phyloP scores from a whole-genome alignment of 148 eudicot species.

The Chenopodium suecicum region DNA sequence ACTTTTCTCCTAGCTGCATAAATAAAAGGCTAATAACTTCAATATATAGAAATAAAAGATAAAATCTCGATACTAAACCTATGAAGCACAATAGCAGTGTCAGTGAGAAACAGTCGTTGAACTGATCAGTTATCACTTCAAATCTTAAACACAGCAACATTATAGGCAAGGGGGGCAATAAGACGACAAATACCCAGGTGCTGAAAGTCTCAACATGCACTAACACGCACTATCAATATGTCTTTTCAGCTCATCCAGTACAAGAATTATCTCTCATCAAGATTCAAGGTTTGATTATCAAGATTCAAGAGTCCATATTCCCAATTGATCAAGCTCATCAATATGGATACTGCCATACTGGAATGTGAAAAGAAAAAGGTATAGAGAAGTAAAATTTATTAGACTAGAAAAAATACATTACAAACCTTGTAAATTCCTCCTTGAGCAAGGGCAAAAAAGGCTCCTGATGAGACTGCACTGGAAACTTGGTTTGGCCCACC shows the following conservation, averaged over 20 bases:
- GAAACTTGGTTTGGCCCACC: conserved; percentile 79
- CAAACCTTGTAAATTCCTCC: conserved; percentile 88
- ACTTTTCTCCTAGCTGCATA: conserved; percentile 80
- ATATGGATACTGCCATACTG: neutral
- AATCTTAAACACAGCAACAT: neutral
- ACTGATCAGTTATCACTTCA: neutral
- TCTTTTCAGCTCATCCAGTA: neutral
- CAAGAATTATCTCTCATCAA: neutral
- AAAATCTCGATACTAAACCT: neutral
- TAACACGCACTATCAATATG: neutral
- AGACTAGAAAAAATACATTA: neutral
- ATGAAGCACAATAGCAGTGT: neutral
- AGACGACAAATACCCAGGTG: neutral
- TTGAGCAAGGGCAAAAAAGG: conserved; percentile 88
- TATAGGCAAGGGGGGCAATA: neutral
- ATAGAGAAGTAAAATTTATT: neutral
- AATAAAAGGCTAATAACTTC: conserved; percentile 1
- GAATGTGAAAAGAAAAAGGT: neutral
- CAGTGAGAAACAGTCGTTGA: neutral
- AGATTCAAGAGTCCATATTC: neutral
- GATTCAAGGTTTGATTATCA: neutral
- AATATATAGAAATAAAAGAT: neutral
- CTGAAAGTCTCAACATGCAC: neutral
- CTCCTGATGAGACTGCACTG: conserved; percentile 69
- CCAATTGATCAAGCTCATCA: neutral